Conservation (phyloP, 768 basidiomycete species). For the Mycena pura region DNA sequence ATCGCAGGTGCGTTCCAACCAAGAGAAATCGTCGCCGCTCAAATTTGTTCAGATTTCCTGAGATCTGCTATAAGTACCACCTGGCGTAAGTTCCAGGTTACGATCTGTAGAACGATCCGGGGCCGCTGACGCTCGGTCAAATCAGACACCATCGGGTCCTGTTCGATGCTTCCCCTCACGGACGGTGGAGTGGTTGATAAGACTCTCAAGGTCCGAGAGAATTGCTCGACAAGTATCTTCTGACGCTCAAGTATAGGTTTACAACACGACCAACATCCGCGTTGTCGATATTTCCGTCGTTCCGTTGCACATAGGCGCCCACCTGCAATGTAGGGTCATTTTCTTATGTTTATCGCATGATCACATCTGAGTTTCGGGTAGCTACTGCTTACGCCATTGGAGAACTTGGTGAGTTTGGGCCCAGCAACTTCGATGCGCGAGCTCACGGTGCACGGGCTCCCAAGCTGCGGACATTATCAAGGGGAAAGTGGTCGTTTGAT, state of each 20-base stretch:
- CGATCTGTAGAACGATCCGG: no score
- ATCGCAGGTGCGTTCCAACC: constrained; percentile 35
- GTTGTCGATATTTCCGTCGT: constrained; percentile 44
- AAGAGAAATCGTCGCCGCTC: background rate
- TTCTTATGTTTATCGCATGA: background rate
- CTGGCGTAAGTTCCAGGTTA: constrained; percentile 7
- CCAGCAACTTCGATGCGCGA: background rate
- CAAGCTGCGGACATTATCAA: constrained; percentile 10
- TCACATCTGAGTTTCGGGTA: background rate
- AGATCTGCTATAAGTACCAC: background rate
- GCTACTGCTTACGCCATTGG: constrained; percentile 16
- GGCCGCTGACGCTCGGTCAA: background rate
- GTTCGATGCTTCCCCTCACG: constrained; percentile 11
- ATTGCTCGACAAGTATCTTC: background rate
- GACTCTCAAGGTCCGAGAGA: background rate
- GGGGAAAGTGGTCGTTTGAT: no score
- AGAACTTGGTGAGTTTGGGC: constrained; percentile 6
- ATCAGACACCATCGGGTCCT: constrained; percentile 14
- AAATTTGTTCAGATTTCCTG: background rate
- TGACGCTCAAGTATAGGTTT: background rate
- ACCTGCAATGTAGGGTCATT: constrained; percentile 23
- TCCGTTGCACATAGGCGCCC: constrained; percentile 41
- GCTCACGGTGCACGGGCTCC: background rate
- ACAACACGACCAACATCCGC: constrained; percentile 13
- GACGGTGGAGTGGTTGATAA: constrained; percentile 14